These are phyloP conservation scores for Pestalotiopsis fici DNA, from an alignment of 2,329 filamentous ascomycete genomes.

Conservation along the genomic window DNA sequence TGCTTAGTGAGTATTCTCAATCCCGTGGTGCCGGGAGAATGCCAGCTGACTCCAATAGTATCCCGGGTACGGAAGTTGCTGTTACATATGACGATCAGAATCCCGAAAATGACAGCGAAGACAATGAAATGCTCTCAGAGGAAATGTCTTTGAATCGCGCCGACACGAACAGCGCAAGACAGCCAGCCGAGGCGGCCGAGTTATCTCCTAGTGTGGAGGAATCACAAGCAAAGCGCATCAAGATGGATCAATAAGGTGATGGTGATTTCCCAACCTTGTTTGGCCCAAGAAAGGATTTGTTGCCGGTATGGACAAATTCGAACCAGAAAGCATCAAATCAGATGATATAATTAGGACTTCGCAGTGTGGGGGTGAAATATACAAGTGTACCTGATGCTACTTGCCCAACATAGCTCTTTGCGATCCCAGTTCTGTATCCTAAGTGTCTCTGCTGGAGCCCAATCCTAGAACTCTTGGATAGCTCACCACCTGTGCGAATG, in stretches of 20 bases:
- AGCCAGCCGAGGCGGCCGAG: neutral
- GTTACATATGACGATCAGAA: neutral
- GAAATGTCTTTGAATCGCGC: neutral
- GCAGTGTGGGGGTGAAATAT: too few species aligned
- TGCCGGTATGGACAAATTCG: too few species aligned
- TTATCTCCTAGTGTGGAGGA: neutral
- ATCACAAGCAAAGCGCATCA: neutral
- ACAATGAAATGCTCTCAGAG: neutral
- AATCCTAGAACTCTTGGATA: too few species aligned
- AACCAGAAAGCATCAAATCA: too few species aligned
- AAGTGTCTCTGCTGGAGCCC: too few species aligned
- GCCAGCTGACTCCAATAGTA: neutral
- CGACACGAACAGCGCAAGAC: neutral
- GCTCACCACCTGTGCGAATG: too few species aligned
- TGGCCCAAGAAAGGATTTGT: too few species aligned
- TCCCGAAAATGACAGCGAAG: neutral
- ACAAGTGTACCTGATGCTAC: too few species aligned
- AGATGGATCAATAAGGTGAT: neutral
- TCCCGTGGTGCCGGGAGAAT: neutral
- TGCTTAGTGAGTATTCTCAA: neutral
- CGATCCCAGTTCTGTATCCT: too few species aligned
- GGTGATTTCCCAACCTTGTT: too few species aligned
- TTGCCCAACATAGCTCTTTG: too few species aligned
- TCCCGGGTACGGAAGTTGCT: neutral
- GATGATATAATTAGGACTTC: too few species aligned